Percentiles rank a stretch among this genome's conserved stretches.
phyloP scores from a whole-genome alignment of 2,329 filamentous ascomycete genomes.

The Calonectria pauciramosa region DNA sequence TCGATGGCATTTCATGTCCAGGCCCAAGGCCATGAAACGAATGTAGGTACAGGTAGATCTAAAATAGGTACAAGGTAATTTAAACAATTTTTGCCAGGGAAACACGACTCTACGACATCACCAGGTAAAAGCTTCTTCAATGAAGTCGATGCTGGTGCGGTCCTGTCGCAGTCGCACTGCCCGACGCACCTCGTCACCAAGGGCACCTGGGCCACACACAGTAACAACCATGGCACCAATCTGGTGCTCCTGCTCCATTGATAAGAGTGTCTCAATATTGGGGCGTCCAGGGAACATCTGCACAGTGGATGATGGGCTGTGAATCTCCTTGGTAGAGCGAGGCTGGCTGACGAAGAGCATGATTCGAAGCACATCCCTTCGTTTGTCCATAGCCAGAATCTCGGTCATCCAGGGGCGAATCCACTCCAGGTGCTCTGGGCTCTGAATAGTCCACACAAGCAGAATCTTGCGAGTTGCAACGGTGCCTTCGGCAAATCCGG shows the following conservation, averaged over 20 bases:
- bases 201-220: constrained; percentile 80
- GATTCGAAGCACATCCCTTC: constrained; percentile 81
- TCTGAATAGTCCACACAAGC: constrained; percentile 84
- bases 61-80: constrained; percentile 20
- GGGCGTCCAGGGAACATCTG: constrained; percentile 88
- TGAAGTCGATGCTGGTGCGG: constrained; percentile 79
- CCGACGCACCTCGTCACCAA: constrained; percentile 81
- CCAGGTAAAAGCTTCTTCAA: constrained; percentile 82
- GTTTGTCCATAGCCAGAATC: constrained; percentile 80
- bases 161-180: constrained; percentile 76
- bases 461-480: constrained; percentile 79
- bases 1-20: background rate
- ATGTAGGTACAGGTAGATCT: constrained; percentile 28
- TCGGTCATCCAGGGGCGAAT: constrained; percentile 88
- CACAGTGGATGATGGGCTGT: constrained; percentile 81
- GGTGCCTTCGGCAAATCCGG: constrained; percentile 76
- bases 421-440: constrained; percentile 85
- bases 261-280: constrained; percentile 79
- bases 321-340: constrained; percentile 83
- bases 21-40: constrained; percentile 18
- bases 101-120: constrained; percentile 45
- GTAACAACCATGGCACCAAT: constrained; percentile 80
- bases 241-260: constrained; percentile 81
- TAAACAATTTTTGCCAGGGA: background rate
- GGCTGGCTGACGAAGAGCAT: constrained; percentile 84